A percentile compares a stretch with the other conserved stretches of the same genome.
Conservation (phyloP, 2,329 filamentous ascomycete genomes). For the Ophiognomonia clavigignenti-juglandacearum region DNA sequence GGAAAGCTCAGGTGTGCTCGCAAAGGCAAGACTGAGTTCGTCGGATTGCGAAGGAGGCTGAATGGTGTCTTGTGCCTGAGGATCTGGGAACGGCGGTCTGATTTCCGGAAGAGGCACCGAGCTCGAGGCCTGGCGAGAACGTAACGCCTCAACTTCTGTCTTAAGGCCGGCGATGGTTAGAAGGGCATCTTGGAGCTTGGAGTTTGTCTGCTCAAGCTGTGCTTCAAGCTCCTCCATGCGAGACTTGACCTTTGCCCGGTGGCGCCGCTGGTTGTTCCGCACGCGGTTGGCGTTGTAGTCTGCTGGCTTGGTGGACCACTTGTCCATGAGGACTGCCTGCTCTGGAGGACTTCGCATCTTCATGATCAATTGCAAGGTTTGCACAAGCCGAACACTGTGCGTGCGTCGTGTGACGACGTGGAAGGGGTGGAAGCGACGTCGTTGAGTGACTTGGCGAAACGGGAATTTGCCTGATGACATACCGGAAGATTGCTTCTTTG, state of each 20-base stretch:
- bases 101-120: not conserved
- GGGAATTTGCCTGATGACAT: slow-evolving; percentile 20
- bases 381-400: no score
- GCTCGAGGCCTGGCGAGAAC: not conserved
- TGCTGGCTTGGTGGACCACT: slow-evolving; percentile 24
- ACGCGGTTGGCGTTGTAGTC: slow-evolving; percentile 32
- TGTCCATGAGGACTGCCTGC: slow-evolving; percentile 11
- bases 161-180: slow-evolving; percentile 6
- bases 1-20: not conserved
- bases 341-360: not conserved
- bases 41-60: no score
- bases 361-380: not conserved
- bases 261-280: slow-evolving; percentile 47
- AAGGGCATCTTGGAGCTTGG: slow-evolving; percentile 20
- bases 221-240: slow-evolving; percentile 34
- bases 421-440: slow-evolving; percentile 1
- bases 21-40: no score
- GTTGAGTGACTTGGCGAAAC: slow-evolving; percentile 6
- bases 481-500: slow-evolving; percentile 10
- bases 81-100: not conserved
- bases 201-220: slow-evolving; percentile 19
- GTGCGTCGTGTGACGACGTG: not conserved
- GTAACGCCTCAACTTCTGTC: slow-evolving; percentile 9
- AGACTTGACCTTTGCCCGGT: slow-evolving; percentile 38
- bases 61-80: no score